A percentile compares a stretch with the other conserved stretches of the same genome.
These are phyloP conservation scores for Omphalotus olearius DNA, from an alignment of 1,284 basidiomycete species.

Conservation along the genomic window DNA sequence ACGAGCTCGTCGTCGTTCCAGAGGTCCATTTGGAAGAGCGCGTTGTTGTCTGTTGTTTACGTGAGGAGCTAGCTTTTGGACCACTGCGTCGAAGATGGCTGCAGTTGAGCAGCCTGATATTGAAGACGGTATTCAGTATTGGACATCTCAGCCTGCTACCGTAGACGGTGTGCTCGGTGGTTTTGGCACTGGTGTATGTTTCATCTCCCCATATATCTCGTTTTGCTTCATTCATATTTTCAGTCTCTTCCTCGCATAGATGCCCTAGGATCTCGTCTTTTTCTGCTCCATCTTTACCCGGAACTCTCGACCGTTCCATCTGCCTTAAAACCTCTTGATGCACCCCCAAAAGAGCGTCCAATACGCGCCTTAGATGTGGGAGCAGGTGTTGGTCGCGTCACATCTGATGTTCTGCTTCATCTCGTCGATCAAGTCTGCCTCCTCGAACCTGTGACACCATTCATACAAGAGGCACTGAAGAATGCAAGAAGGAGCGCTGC, in stretches of 20 bases:
- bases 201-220: conserved; percentile 16
- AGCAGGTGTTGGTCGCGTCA: conserved; percentile 89
- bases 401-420: conserved; percentile 78
- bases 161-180: conserved; percentile 74
- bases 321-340: conserved; percentile 45
- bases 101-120: conserved; percentile 35
- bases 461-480: conserved; percentile 68
- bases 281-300: conserved; percentile 78
- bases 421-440: conserved; percentile 83
- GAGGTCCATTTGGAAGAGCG: conserved; percentile 26
- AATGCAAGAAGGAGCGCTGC: conserved; percentile 38
- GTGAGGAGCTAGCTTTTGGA: conserved; percentile 21
- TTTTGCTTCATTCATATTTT: conserved; percentile 1
- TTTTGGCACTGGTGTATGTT: conserved; percentile 65
- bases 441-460: conserved; percentile 79
- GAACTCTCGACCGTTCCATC: conserved; percentile 74
- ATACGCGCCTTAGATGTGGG: conserved; percentile 85
- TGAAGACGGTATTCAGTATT: conserved; percentile 71
- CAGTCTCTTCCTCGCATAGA: conserved; percentile 87
- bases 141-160: conserved; percentile 69
- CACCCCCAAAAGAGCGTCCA: conserved; percentile 23
- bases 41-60: conserved; percentile 27
- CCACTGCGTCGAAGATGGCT: not conserved
- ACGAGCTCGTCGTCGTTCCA: conserved; percentile 35
- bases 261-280: conserved; percentile 81